Percentiles rank a stretch among this genome's conserved stretches.
Evolutionary conservation across 2,329 filamentous ascomycete genomes (phyloP).

Genomic region (Colletotrichum sp.): DNA sequence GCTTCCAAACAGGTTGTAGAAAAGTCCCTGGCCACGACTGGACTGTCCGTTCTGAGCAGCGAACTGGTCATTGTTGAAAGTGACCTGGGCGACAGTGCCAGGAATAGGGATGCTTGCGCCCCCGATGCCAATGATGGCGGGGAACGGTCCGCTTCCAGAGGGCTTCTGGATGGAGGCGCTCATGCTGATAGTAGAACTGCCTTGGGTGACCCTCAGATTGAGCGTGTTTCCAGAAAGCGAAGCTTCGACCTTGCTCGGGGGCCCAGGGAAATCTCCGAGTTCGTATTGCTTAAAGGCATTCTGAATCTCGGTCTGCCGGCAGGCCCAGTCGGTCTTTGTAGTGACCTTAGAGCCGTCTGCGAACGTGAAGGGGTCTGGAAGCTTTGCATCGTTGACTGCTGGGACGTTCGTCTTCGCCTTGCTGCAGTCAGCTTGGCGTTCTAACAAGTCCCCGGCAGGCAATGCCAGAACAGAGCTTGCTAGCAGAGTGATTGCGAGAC

Average conservation of each 20-base stretch:
- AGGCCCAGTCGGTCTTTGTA: constrained; percentile 51
- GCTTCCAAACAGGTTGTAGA: constrained; percentile 64
- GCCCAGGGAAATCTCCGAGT: constrained; percentile 51
- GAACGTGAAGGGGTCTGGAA: constrained; percentile 55
- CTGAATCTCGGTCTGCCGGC: constrained; percentile 53
- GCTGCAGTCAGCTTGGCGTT: constrained; percentile 39
- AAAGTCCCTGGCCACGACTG: constrained; percentile 61
- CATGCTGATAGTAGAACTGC: constrained; percentile 50
- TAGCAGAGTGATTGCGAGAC: constrained; percentile 19
- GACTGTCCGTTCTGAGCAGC: constrained; percentile 50
- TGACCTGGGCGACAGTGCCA: constrained; percentile 59
- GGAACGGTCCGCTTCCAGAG: constrained; percentile 49
- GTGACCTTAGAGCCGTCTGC: constrained; percentile 46
- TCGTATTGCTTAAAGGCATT: constrained; percentile 56
- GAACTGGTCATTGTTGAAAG: constrained; percentile 64
- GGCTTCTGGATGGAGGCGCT: constrained; percentile 46
- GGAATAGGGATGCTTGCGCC: constrained; percentile 60
- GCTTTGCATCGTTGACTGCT: constrained; percentile 39
- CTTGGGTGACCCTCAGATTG: constrained; percentile 49
- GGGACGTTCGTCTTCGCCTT: constrained; percentile 36
- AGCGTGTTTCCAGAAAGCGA: constrained; percentile 46
- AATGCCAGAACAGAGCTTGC: constrained; percentile 39
- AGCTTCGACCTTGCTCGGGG: constrained; percentile 51
- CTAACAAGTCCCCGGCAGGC: constrained; percentile 39
- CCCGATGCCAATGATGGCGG: constrained; percentile 63